Conservation (phyloP, 805 yeast species). For the Kodamaea laetipori region DNA sequence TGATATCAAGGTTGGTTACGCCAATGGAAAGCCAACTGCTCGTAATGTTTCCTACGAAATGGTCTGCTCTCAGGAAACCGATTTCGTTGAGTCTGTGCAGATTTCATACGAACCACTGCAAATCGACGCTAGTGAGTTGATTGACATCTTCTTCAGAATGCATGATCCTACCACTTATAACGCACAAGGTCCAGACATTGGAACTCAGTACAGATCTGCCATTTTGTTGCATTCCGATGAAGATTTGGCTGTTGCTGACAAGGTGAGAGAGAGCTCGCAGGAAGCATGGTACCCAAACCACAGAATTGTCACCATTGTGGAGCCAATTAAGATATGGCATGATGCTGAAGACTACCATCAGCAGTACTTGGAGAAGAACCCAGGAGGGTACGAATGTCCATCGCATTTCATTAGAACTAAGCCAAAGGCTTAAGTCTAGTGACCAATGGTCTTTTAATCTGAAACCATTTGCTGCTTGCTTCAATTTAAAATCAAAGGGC, state of each 20-base stretch:
- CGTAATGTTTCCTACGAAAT: conserved; percentile 51
- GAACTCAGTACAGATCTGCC: conserved; percentile 89
- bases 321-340: conserved; percentile 68
- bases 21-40: conserved; percentile 71
- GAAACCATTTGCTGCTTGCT: neutral
- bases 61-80: conserved; percentile 79
- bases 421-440: conserved; percentile 47
- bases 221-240: conserved; percentile 63
- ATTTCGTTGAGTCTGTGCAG: conserved; percentile 80
- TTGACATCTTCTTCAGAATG: conserved; percentile 84
- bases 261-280: conserved; percentile 57
- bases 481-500: neutral
- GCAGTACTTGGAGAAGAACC: conserved; percentile 73
- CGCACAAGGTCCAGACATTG: conserved; percentile 84
- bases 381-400: conserved; percentile 87
- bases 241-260: conserved; percentile 48
- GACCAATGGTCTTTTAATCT: neutral
- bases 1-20: conserved; percentile 86
- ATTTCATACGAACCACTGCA: conserved; percentile 73
- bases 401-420: conserved; percentile 76
- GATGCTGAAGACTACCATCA: conserved; percentile 98
- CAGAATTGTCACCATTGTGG: conserved; percentile 68
- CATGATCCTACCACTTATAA: conserved; percentile 92
- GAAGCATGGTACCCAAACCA: conserved; percentile 73
- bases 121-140: conserved; percentile 60